Evolutionary conservation across 768 basidiomycete genomes (phyloP).

Genomic region (Coprinopsis marcescibilis): DNA sequence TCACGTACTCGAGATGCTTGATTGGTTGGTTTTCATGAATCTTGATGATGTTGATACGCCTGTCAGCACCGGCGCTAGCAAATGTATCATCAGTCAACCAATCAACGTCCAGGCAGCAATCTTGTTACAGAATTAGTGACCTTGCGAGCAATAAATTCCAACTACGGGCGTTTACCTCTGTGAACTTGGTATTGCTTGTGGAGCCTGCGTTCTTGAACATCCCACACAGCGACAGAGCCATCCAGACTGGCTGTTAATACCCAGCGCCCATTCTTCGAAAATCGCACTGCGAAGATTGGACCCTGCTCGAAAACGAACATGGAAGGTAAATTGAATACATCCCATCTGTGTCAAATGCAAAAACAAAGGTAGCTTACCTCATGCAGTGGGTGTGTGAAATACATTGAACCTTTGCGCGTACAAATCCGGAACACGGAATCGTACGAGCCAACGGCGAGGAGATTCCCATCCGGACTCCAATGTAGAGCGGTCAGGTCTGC

Average conservation of each 20-base stretch:
- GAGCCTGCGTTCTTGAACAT: constrained; percentile 55
- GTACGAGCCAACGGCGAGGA: constrained; percentile 75
- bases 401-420: constrained; percentile 51
- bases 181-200: constrained; percentile 62
- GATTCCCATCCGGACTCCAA: constrained; percentile 70
- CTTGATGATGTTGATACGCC: constrained; percentile 53
- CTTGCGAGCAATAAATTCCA: no score
- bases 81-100: constrained; percentile 72
- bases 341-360: constrained; percentile 9
- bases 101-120: constrained; percentile 76
- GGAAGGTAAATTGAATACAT: constrained; percentile 21
- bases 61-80: constrained; percentile 70
- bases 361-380: constrained; percentile 38
- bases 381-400: constrained; percentile 60
- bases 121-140: constrained; percentile 33
- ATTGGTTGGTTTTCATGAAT: constrained; percentile 49
- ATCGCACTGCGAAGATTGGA: constrained; percentile 74
- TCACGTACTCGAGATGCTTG: constrained; percentile 54
- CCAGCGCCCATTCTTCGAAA: constrained; percentile 70
- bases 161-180: constrained; percentile 46
- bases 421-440: constrained; percentile 68
- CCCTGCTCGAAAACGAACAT: constrained; percentile 50
- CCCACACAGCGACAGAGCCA: constrained; percentile 74
- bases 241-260: constrained; percentile 75
- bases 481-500: constrained; percentile 72